Base-by-base conservation (phyloP, 2,329 filamentous ascomycete species). In the Macrophomina pseudophaseolina region DNA sequence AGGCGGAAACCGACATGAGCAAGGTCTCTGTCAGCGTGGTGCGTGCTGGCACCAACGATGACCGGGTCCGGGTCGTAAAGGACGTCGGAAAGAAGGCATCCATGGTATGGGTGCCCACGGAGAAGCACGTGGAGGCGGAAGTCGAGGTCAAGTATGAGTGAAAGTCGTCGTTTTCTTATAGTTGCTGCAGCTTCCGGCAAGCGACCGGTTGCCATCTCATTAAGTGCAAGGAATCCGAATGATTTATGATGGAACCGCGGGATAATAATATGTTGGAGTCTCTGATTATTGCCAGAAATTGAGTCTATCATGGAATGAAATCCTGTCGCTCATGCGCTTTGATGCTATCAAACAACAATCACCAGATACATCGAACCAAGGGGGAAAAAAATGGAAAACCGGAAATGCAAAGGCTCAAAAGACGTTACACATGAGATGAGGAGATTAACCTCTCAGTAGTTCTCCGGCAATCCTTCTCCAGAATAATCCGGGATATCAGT, bases 401-500 rank as follows among this genome's bases (percentile, higher is more conserved):
- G 35, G 23, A 23, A 23, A 23, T 23, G 23, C 23, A 23, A 23
- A 23, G 23, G 23, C 23, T 23, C 23, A 23, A 23, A 23, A 3
- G 23, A 23, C 23, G 23, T 23, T 23, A 23, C 23, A 23, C 23
- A 23, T 23, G 3, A 40, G 14, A 40, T 9, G 38, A 40, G 38
- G 38, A 40, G 14, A 4, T 14, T 9, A 3, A 40, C 38, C 14
- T 44, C 38, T 63, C n/a, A 82, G 74, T 83, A 84, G 70, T 74
- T 75, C 78, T 85, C 83, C 52, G 75, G 70, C 76, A 85, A 70
- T 28, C 77, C 80, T 58, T 76, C 65, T 53, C 68, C 68, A 63
- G 66, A 73, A 76, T 80, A 84, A 68, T 76, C 72, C 51, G 81
- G 80, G 65, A 83, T 75, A 11, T 69, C 69, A 14, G 72, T 68